Base-by-base conservation (phyloP, 345 rosid genomes). In the Clausena lansium region DNA sequence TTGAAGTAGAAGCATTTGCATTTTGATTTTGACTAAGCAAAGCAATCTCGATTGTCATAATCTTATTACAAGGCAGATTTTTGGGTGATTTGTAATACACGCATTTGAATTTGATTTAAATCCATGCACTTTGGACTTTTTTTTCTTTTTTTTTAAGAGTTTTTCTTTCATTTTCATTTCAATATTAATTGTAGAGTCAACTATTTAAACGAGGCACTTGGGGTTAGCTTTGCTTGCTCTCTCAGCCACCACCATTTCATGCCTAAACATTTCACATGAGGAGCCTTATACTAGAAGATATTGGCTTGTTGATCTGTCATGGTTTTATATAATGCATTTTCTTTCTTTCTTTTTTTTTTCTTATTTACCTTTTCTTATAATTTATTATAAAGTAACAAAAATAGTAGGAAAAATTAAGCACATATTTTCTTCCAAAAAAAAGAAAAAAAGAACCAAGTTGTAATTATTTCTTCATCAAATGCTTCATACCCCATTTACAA, bases 1-100 rank as follows among this genome's bases (percentile, higher is more conserved):
- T 73, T 59, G 76, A 57, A 72, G 76, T 33, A 25, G 66, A 73
- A 22, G 54, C 76, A 58, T 7, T 58, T 58, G 66, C 54, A 58
- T 7, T 32, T 24, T 11, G 30, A 73, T 17, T 59, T 38, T 73
- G 76, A 73, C 36, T 7, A 55, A 35, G 22, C 30, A 57, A 11
- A 71, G 10, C 10, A 47, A 36, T 0, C 1, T 52, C 1, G 22
- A 17, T 52, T 0, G 57, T 17, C 67, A 24, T 7, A 8, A 28
- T 74, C 58, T 32, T 2, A 32, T 33, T 28, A 17, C n/a, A 4
- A 24, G 50, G 24, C 71, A 76, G 32, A 13, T 30, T 30, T 41
- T 50, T 50, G 62, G 61, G 78, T 47, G 19, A 63, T 65, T 65
- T 75, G 36, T 9, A 25, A 32, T 52, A 1, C 47, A 32, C 13